These are phyloP conservation scores for fission yeast (Schizosaccharomyces pombe) DNA, from an alignment of 805 yeast species.

Conservation along the genomic window DNA sequence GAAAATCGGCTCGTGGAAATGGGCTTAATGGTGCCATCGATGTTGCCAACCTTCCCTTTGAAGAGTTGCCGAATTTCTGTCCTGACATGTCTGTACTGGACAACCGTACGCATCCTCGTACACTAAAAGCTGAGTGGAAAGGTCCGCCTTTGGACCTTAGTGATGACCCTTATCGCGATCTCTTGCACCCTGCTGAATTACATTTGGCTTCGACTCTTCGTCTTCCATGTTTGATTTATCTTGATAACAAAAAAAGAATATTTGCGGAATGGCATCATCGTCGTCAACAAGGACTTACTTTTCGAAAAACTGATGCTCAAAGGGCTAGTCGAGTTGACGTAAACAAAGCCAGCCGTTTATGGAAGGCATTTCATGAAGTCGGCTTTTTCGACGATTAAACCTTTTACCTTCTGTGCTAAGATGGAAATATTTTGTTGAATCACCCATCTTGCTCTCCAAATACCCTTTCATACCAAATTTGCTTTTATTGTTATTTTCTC, in stretches of 20 bases:
- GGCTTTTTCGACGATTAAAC: slow-evolving; percentile 47
- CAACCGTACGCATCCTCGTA: slow-evolving; percentile 22
- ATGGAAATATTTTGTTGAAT: too few species aligned
- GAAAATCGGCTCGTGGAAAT: not conserved
- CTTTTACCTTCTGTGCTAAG: too few species aligned
- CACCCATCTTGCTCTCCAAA: too few species aligned
- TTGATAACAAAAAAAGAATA: slow-evolving; percentile 54
- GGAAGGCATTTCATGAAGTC: slow-evolving; percentile 70
- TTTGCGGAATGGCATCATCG: slow-evolving; percentile 76
- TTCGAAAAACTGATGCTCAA: slow-evolving; percentile 92
- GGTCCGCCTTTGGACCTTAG: slow-evolving; percentile 84
- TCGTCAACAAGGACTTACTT: slow-evolving; percentile 40
- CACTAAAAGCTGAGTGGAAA: slow-evolving; percentile 82
- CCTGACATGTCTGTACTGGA: slow-evolving; percentile 38
- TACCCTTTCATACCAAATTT: too few species aligned
- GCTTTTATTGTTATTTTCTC: too few species aligned
- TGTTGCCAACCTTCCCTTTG: not conserved
- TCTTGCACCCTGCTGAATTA: slow-evolving; percentile 81
- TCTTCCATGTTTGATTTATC: slow-evolving; percentile 64
- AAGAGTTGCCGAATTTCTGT: slow-evolving; percentile 44
- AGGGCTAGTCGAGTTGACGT: slow-evolving; percentile 94
- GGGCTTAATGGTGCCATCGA: not conserved
- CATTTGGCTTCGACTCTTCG: slow-evolving; percentile 69
- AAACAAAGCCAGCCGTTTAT: slow-evolving; percentile 77
- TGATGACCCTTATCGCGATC: slow-evolving; percentile 36